Conservation (phyloP, 176 grass and related monocot genomes). For the Cenchrus americanus region DNA sequence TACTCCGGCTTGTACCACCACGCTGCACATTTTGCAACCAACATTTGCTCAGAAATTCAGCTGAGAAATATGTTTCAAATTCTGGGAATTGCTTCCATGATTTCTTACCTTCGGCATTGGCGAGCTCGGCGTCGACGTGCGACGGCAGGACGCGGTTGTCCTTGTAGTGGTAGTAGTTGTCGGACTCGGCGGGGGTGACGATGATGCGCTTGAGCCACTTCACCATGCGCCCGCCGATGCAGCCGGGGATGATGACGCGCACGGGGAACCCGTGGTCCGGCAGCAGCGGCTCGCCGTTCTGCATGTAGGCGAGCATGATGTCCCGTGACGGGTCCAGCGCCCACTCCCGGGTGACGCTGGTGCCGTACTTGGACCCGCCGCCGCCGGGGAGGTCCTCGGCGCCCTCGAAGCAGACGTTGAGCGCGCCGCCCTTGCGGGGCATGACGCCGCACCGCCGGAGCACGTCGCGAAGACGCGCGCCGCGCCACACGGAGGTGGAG, state of each 20-base stretch:
- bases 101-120: constrained; percentile 78
- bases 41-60: too few species aligned
- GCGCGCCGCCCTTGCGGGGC: constrained; percentile 40
- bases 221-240: constrained; percentile 95
- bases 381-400: constrained; percentile 89
- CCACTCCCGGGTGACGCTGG: constrained; percentile 71
- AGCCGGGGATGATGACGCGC: constrained; percentile 72
- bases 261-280: constrained; percentile 87
- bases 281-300: constrained; percentile 73
- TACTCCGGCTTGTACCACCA: constrained; percentile 99
- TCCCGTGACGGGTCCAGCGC: constrained; percentile 72
- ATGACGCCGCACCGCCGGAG: constrained; percentile 73
- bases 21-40: constrained; percentile 41
- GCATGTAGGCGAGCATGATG: constrained; percentile 91
- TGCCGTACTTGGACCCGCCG: constrained; percentile 81
- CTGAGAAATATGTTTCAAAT: too few species aligned
- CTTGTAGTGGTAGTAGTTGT: constrained; percentile 87
- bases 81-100: too few species aligned
- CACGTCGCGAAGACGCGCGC: constrained; percentile 71
- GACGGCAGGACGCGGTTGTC: constrained; percentile 94
- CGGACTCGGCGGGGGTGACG: constrained; percentile 74
- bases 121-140: constrained; percentile 88
- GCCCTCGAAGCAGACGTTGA: constrained; percentile 92
- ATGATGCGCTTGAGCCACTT: constrained; percentile 93
- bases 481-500: constrained; percentile 83